Percentiles rank a stretch among this genome's conserved stretches.
Conservation (phyloP, 345 rosid genomes). For the Gossypium mustelinum region DNA sequence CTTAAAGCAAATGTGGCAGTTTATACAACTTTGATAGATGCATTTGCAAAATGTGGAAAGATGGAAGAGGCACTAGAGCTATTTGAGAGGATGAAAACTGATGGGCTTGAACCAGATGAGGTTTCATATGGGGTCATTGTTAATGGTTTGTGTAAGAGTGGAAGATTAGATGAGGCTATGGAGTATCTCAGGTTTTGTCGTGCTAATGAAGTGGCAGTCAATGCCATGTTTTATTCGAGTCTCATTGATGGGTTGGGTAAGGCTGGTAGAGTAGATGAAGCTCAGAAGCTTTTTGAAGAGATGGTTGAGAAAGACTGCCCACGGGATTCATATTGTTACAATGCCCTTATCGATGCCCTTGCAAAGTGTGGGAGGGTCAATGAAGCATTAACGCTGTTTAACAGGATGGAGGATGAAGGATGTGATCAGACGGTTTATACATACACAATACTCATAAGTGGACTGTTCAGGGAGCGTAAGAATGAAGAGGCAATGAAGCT, state of each 20-base stretch:
- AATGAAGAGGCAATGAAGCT: constrained; percentile 77
- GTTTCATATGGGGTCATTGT: constrained; percentile 70
- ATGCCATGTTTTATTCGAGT: constrained; percentile 64
- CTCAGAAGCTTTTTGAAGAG: constrained; percentile 67
- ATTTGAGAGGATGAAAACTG: constrained; percentile 69
- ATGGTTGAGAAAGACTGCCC: constrained; percentile 64
- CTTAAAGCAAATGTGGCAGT: constrained; percentile 64
- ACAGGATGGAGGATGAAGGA: constrained; percentile 70
- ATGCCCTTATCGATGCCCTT: constrained; percentile 67
- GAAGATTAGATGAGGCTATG: constrained; percentile 73
- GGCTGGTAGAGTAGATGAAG: constrained; percentile 72
- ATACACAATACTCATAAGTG: constrained; percentile 61
- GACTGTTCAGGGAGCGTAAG: constrained; percentile 59
- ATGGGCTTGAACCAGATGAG: constrained; percentile 65
- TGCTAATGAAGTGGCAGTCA: constrained; percentile 49
- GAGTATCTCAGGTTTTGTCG: constrained; percentile 42
- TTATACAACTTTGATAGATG: constrained; percentile 74
- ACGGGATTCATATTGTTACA: constrained; percentile 76
- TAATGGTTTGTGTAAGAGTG: constrained; percentile 68
- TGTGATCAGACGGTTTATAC: constrained; percentile 76
- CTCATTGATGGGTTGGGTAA: constrained; percentile 88
- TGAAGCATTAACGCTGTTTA: constrained; percentile 56
- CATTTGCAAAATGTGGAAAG: constrained; percentile 61
- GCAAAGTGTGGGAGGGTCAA: constrained; percentile 56
- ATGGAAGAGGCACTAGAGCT: constrained; percentile 65